Evolutionary conservation across 345 rosid genomes (phyloP).

Genomic region (Populus alba): DNA sequence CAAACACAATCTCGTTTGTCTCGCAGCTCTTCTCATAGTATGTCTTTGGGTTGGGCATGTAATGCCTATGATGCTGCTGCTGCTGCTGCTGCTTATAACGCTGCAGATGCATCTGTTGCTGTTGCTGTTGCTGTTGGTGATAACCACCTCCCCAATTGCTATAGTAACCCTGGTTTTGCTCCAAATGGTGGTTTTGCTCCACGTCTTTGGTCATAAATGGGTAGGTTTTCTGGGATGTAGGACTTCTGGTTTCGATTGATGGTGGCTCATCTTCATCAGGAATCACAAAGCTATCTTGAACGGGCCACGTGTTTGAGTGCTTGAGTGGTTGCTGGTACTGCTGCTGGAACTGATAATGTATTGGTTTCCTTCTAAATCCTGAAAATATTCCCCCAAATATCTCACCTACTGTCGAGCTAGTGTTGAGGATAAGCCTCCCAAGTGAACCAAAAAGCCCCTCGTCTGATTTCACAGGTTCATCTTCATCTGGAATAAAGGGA

Average conservation of each 20-base stretch:
- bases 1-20: slow-evolving; percentile 83
- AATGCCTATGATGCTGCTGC: slow-evolving; percentile 49
- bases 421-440: slow-evolving; percentile 63
- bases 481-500: slow-evolving; percentile 65
- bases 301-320: slow-evolving; percentile 54
- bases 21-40: slow-evolving; percentile 70
- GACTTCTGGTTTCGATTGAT: slow-evolving; percentile 49
- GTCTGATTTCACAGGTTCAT: slow-evolving; percentile 56
- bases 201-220: slow-evolving; percentile 41
- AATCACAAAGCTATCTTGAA: slow-evolving; percentile 77
- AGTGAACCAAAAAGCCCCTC: slow-evolving; percentile 73
- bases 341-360: slow-evolving; percentile 36
- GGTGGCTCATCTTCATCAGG: slow-evolving; percentile 83
- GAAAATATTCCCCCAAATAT: slow-evolving; percentile 47
- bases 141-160: slow-evolving; percentile 43
- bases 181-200: slow-evolving; percentile 41
- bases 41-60: slow-evolving; percentile 44
- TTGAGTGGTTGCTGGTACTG: slow-evolving; percentile 40
- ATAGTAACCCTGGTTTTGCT: slow-evolving; percentile 51
- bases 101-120: slow-evolving; percentile 23
- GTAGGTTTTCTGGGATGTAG: slow-evolving; percentile 48
- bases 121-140: slow-evolving; percentile 43
- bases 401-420: slow-evolving; percentile 65
- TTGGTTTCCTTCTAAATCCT: slow-evolving; percentile 44
- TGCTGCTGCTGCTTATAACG: slow-evolving; percentile 33